Evolutionary conservation across 106 monocot species (phyloP).

Genomic region (Dioscorea dumetorum): DNA sequence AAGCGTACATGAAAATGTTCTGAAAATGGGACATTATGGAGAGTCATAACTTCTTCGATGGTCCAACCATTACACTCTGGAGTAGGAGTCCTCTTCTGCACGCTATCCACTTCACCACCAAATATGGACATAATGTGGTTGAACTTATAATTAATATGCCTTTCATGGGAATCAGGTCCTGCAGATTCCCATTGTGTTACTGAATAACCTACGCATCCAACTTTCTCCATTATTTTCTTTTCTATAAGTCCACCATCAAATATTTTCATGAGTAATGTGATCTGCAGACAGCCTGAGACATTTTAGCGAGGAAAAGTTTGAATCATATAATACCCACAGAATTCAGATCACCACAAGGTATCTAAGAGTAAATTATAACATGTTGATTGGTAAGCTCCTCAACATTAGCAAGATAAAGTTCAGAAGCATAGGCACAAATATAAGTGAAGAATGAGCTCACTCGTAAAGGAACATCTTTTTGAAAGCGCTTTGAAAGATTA

Average conservation of each 20-base stretch:
- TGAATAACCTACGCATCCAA: slow-evolving; percentile 44
- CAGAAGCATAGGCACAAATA: no score
- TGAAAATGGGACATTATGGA: slow-evolving; percentile 38
- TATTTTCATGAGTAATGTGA: slow-evolving; percentile 24
- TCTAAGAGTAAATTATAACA: not conserved
- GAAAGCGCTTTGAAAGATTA: slow-evolving; percentile 16
- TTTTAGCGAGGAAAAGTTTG: not conserved
- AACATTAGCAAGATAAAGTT: not conserved
- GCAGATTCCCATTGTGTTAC: slow-evolving; percentile 24
- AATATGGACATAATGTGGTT: slow-evolving; percentile 37
- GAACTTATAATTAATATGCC: slow-evolving; percentile 38
- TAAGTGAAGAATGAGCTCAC: slow-evolving; percentile 1
- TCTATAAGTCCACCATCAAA: slow-evolving; percentile 36
- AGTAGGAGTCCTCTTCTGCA: slow-evolving; percentile 21
- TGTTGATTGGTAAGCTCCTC: not conserved
- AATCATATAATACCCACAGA: not conserved
- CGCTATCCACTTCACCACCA: slow-evolving; percentile 41
- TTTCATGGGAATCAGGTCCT: slow-evolving; percentile 6
- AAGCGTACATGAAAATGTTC: slow-evolving; percentile 42
- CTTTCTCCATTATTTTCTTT: slow-evolving; percentile 42
- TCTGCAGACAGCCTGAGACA: slow-evolving; percentile 8
- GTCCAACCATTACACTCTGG: slow-evolving; percentile 26
- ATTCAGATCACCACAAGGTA: not conserved
- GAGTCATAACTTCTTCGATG: slow-evolving; percentile 38
- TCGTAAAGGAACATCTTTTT: slow-evolving; percentile 17